Conservation (phyloP, 257 asterid species). For the Plantago major region DNA sequence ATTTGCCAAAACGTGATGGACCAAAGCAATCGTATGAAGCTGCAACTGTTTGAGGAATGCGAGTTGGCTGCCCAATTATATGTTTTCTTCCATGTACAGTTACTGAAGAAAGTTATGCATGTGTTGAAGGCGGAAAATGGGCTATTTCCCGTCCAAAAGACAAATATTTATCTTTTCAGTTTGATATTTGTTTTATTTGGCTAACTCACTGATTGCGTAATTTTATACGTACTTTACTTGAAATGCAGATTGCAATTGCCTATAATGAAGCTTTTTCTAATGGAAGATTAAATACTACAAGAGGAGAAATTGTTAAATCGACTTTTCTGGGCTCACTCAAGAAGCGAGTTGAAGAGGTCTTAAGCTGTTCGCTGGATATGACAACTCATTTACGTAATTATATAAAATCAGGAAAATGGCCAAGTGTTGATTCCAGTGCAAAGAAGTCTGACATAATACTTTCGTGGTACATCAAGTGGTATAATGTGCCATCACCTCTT, state of each 20-base stretch:
- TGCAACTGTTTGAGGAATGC: too few relatives aligned
- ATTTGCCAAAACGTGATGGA: too few relatives aligned
- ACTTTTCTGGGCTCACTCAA: slow-evolving; percentile 73
- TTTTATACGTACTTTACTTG: too few relatives aligned
- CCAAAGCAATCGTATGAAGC: too few relatives aligned
- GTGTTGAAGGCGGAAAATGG: too few relatives aligned
- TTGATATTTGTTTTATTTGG: too few relatives aligned
- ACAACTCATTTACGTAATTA: slow-evolving; percentile 35
- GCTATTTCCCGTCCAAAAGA: too few relatives aligned
- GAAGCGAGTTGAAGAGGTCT: slow-evolving; percentile 77
- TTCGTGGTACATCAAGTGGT: slow-evolving; percentile 90
- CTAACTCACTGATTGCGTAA: too few relatives aligned
- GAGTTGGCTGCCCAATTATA: too few relatives aligned
- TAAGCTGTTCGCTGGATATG: slow-evolving; percentile 31
- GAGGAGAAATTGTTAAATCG: slow-evolving; percentile 66
- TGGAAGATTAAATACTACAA: slow-evolving; percentile 51
- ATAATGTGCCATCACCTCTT: slow-evolving; percentile 50
- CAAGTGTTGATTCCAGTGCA: slow-evolving; percentile 28
- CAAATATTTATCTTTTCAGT: too few relatives aligned
- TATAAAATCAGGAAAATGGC: slow-evolving; percentile 57
- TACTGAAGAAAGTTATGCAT: too few relatives aligned
- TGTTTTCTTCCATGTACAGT: too few relatives aligned
- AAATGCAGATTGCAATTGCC: slow-evolving; percentile 72
- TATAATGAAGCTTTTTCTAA: slow-evolving; percentile 65
- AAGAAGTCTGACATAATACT: slow-evolving; percentile 39